Conservation (phyloP, 108 stramenopile species). For the Poteriospumella lacustris region DNA sequence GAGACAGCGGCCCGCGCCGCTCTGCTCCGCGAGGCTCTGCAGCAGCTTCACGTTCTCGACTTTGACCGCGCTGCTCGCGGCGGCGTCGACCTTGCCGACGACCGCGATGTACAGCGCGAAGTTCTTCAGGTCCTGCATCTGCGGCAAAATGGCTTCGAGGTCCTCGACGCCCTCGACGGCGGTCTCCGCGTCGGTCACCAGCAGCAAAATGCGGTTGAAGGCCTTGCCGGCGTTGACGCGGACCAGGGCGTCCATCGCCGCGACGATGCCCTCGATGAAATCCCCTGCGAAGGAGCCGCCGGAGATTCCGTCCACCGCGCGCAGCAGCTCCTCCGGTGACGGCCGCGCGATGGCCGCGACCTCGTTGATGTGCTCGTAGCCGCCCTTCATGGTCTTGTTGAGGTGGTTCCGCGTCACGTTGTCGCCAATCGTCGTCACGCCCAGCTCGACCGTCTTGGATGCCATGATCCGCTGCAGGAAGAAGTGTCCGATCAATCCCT, state of each 20-base stretch:
- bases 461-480: conserved; percentile 9
- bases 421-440: neutral
- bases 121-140: neutral
- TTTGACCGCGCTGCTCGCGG: neutral
- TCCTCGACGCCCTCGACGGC: neutral
- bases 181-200: conserved; percentile 19
- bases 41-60: conserved; percentile 4
- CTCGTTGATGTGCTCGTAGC: neutral
- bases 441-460: conserved; percentile 20
- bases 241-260: neutral
- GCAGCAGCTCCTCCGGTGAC: neutral
- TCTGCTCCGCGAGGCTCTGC: neutral
- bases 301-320: neutral
- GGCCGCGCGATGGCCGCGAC: neutral
- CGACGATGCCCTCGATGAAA: conserved; percentile 13
- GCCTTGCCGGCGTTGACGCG: neutral
- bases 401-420: neutral
- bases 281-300: neutral
- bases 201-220: conserved; percentile 1
- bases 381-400: neutral
- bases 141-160: neutral
- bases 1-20: neutral
- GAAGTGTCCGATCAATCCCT: neutral
- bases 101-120: neutral
- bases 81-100: neutral